Conservation (phyloP, 1,139 yeast genomes). For the Hanseniaspora sp. region DNA sequence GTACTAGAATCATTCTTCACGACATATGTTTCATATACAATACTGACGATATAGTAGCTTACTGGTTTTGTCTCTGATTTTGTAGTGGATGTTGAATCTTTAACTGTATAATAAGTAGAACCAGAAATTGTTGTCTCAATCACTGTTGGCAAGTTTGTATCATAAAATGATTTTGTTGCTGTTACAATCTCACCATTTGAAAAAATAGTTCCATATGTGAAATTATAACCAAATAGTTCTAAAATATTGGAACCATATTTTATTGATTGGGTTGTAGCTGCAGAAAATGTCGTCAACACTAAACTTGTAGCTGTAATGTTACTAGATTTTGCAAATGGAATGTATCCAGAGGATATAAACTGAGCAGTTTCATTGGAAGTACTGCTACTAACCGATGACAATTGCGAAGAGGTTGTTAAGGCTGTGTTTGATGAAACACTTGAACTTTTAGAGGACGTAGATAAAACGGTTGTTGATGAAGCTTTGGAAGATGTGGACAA, state of each 20-base stretch:
- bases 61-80: background rate
- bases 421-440: background rate
- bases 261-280: conserved; percentile 17
- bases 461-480: background rate
- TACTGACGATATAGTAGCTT: background rate
- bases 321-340: conserved; percentile 39
- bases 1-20: background rate
- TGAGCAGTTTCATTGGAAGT: conserved; percentile 4
- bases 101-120: background rate
- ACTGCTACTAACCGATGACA: too few species aligned
- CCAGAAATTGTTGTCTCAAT: background rate
- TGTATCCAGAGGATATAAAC: conserved; percentile 34
- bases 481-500: background rate
- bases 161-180: conserved; percentile 3
- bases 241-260: conserved; percentile 1
- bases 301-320: conserved; percentile 28
- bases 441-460: background rate
- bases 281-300: conserved; percentile 27
- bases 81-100: background rate
- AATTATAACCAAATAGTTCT: conserved; percentile 6
- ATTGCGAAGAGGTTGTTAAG: background rate
- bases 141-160: background rate
- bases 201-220: conserved; percentile 3
- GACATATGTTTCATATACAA: background rate
- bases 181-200: conserved; percentile 1